Base-by-base conservation (phyloP, 2,329 filamentous ascomycete species). In the Pochonia chlamydosporia region DNA sequence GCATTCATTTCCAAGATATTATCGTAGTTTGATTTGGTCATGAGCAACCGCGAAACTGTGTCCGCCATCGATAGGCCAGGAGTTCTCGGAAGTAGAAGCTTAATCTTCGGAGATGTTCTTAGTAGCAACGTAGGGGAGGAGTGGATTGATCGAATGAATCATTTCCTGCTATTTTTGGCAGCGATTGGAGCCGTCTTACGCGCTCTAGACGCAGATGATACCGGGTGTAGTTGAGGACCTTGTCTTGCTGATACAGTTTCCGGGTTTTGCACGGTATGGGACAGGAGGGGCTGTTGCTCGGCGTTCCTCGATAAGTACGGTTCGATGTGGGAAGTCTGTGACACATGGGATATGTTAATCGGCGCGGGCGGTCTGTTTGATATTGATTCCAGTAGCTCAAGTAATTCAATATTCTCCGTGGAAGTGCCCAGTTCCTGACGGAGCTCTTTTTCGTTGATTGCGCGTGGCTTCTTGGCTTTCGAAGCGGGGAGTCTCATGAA, bases 21-120 rank as follows among this genome's bases (percentile, higher is more conserved):
- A 60, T 97, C 92, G 60, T 99, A 99, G 61, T 99, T 99, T 2
- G 92, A 97, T 64, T 97, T 97, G 14, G 88, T 89, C 30, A 91
- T 88, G 24, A 99, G 76, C 39, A 97, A 78, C 24, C 89, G 77
- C n/a, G 80, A 84, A 0, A 81, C 76, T 2, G 79, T 75, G 55
- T 82, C 78, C 54, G 83, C 80, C 4, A 72, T 73, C 2, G 77
- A 72, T 48, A 75, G 67, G 3, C 75, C 75, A 4, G 71, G 60
- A 1, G 66, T 65, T 23, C 69, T 84, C 16, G 90, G 89, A 40
- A 96, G 76, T 21, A 96, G 67, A 9, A 93, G 92, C 63, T 96
- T 95, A 64, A 99, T 96, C 63, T 82, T 95, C 3, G 92, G 93
- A 23, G 91, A 96, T 52, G 97, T 96, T 63, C 82, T 87, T 2